Evolutionary conservation across 2,329 filamentous ascomycete species (phyloP).

Genomic region (Neonectria punicea): DNA sequence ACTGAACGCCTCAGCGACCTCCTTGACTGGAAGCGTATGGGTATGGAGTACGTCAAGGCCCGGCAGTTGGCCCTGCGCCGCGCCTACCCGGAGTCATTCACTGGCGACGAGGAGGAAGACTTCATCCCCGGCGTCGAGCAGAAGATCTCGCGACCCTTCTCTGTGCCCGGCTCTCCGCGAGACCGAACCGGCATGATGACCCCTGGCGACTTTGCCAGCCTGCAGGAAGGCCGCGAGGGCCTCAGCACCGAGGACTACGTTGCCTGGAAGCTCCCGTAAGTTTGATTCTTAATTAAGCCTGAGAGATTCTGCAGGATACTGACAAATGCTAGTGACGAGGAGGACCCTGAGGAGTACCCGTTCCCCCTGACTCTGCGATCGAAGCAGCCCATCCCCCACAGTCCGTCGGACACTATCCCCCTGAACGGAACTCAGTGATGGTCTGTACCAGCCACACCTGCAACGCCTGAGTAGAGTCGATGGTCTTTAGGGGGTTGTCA

Average conservation of each 20-base stretch:
- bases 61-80: conserved; percentile 90
- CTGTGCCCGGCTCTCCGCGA: conserved; percentile 90
- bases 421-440: conserved; percentile 36
- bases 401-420: conserved; percentile 38
- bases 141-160: conserved; percentile 95
- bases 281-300: conserved; percentile 44
- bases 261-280: conserved; percentile 97
- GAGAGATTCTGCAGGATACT: conserved; percentile 17
- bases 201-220: conserved; percentile 93
- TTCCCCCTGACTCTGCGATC: conserved; percentile 68
- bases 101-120: conserved; percentile 81
- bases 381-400: conserved; percentile 54
- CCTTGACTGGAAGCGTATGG: conserved; percentile 99
- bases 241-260: conserved; percentile 97
- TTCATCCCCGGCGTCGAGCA: conserved; percentile 93
- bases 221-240: conserved; percentile 94
- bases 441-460: not conserved
- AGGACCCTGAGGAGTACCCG: conserved; percentile 81
- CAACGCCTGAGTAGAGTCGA: not conserved
- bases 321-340: conserved; percentile 76
- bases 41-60: conserved; percentile 98
- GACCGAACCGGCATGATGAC: conserved; percentile 98
- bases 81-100: conserved; percentile 90
- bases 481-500: not conserved
- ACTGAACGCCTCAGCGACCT: conserved; percentile 95